These are phyloP conservation scores for Cystobasidiaceae sp. DNA, from an alignment of 1,284 basidiomycete genomes.

Conservation along the genomic window DNA sequence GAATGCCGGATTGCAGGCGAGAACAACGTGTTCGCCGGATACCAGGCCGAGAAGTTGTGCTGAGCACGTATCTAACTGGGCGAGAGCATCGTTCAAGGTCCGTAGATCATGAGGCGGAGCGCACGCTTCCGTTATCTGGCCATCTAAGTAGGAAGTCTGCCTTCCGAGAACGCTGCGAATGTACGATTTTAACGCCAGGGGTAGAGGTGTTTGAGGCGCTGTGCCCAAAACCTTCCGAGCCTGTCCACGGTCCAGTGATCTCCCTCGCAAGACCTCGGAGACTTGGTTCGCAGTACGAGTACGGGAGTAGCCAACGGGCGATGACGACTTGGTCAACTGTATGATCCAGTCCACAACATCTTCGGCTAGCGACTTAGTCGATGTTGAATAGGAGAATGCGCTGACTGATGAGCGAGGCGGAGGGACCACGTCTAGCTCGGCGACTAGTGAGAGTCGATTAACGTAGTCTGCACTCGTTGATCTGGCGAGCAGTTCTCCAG, in stretches of 20 bases:
- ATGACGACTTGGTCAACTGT: conserved; percentile 34
- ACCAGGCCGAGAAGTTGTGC: conserved; percentile 40
- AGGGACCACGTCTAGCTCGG: conserved; percentile 37
- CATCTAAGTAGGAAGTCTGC: conserved; percentile 35
- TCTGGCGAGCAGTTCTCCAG: conserved; percentile 40
- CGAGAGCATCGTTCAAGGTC: conserved; percentile 40
- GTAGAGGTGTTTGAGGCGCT: conserved; percentile 13
- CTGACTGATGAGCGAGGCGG: conserved; percentile 9
- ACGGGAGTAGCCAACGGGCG: conserved; percentile 33
- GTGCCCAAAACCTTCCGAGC: conserved; percentile 12
- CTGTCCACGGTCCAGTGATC: neutral
- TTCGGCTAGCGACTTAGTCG: conserved; percentile 24
- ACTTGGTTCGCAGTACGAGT: conserved; percentile 13
- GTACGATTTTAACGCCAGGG: conserved; percentile 31
- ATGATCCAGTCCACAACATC: conserved; percentile 35
- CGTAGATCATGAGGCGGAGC: conserved; percentile 39
- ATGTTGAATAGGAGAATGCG: neutral
- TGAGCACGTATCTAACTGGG: conserved; percentile 38
- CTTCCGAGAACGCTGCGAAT: conserved; percentile 35
- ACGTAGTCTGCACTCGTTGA: conserved; percentile 36
- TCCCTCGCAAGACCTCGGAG: neutral
- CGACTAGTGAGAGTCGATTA: conserved; percentile 35
- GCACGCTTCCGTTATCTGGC: conserved; percentile 38
- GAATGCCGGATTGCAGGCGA: conserved; percentile 37
- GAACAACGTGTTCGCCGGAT: conserved; percentile 39